Evolutionary conservation across 495 filamentous ascomycete species (phyloP), one percentile per base, ranked within the genome.

Genomic region (Amniculicola lignicola): DNA sequence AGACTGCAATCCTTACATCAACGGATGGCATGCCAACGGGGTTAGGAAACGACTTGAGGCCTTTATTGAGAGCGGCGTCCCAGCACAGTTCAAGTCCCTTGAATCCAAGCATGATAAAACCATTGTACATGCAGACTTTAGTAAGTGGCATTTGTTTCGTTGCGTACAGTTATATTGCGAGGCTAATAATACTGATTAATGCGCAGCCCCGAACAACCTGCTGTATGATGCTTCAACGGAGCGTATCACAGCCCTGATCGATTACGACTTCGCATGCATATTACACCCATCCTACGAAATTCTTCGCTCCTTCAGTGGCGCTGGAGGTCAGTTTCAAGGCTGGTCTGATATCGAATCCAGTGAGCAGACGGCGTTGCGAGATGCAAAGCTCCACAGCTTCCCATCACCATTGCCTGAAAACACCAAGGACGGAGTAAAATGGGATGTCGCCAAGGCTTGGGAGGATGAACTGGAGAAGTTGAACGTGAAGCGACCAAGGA

Each of bases 281-380:
- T 33, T 55, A n/a, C 66, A 67, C 53, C 66, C 62, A 15, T 55
- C 65, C 5, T 67, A 67, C 45, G 65, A 69, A 41, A 66, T 65
- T 52, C 56, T 69, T 23, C 65, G 62, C 50, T 67, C 65, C 42
- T 68, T 68, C 45, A 35, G 19, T 37, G 38, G 29, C 59, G 51
- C 54, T 40, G 65, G 65, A 41, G 66, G 44, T 28, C 44, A 48
- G 16, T 48, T 48, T 48, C 44, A 35, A 48, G 44, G 44, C 45
- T 69, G 65, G 66, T 55, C 53, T 4, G 40, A 44, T 50, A 56
- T 58, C 43, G 56, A 67, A 57, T 54, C 49, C 12, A 43, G 39
- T 15, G 64, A 62, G 31, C 35, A 48, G 39, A 45, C 28, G 42
- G 50, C 47, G 19, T 47, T 67, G 42, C 38, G 66, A 42, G 46